Base-by-base conservation (phyloP, 495 filamentous ascomycete genomes). In the Extremus antarcticus region DNA sequence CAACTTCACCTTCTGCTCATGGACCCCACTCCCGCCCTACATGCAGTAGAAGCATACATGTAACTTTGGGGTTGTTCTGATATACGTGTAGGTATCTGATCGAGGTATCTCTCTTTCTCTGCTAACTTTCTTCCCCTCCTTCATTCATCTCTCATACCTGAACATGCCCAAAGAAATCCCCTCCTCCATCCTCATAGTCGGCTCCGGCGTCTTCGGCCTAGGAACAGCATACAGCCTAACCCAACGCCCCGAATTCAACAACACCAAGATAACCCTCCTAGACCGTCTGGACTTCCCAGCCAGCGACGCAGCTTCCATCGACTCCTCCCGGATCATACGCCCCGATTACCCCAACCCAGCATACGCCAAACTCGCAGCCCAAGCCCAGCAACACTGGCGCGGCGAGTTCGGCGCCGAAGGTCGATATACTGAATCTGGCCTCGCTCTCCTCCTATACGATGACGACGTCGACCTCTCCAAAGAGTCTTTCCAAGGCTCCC, bases 271-370 rank as follows among this genome's bases (percentile, higher is more conserved):
- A 48, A 66, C 62, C 2, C 46, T 69, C 4, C 29, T 69, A 17
- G 67, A 69, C 50, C 61, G 62, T 24, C 40, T 47, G 7, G 29
- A 58, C 21, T 63, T 66, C 50, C 67, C 67, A 10, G 60, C 66
- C 24, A 52, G 64, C 1, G 67, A 68, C 51, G 64, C 52, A 2
- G 39, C 65, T 7, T 60, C 53, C 50, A 66, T 71, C 46, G 70
- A 72, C 54, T 53, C 58, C 47, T 67, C 64, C 41, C 68, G 70
- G 11, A 60, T 65, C 57, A 56, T 96, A 55, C 78, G 90, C 23
- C 73, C 88, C 38, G 90, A 95, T 72, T 95, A 95, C 66, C 76
- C 81, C 1, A 77, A 87, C 65, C 70, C 78, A 1, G 78, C 76
- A 1, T 95, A 96, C 66, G 75, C 85, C 11, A 66, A 71, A 9